Evolutionary conservation across 495 filamentous ascomycete genomes (phyloP), one percentile per base, ranked within the genome.

Genomic region (Hypoxylon crocopeplum): DNA sequence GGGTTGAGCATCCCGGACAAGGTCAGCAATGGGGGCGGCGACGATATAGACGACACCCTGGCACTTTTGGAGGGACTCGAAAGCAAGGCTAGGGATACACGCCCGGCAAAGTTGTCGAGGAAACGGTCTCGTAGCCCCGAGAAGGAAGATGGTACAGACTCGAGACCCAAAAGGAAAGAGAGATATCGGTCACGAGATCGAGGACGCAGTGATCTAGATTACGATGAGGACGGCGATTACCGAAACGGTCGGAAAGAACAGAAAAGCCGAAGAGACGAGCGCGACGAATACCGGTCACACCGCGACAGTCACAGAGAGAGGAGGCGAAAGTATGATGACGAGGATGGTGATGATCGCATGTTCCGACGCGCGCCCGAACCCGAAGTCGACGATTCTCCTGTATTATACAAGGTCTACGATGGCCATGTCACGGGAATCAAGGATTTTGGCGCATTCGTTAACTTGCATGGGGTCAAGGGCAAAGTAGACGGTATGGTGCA

Each of bases 391-490:
- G 88, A 93, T 40, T 75, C 84, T 5, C 92, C 93, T 0, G 77
- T 90, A 19, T 73, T 96, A 11, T 89, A 86, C 80, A 98, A 98
- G 70, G 76, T 96, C 0, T 98, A 98, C 68, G 85, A 91, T 66
- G 94, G 94, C 12, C 84, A 85, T 55, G 88, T 98, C 34, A 96
- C 91, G 2, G 92, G 92, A 0, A 79, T 98, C 24, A 97, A 96
- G 69, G 90, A 97, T 61, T 98, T 97, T 75, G 94, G 94, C 27
- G 91, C 88, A 10, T 98, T 98, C 72, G 92, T 98, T 44, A 97
- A 93, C 63, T 73, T 98, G n/a, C 78, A 85, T 64, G 90, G 91
- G 19, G 87, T 98, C 3, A 85, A 80, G 69, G 91, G 93, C 12
- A 95, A 92, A 68, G 88, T 95, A 17, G 93, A 96, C 66, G 94